Base-by-base conservation (phyloP, 441 rosid species). In the Mallotus repandus region DNA sequence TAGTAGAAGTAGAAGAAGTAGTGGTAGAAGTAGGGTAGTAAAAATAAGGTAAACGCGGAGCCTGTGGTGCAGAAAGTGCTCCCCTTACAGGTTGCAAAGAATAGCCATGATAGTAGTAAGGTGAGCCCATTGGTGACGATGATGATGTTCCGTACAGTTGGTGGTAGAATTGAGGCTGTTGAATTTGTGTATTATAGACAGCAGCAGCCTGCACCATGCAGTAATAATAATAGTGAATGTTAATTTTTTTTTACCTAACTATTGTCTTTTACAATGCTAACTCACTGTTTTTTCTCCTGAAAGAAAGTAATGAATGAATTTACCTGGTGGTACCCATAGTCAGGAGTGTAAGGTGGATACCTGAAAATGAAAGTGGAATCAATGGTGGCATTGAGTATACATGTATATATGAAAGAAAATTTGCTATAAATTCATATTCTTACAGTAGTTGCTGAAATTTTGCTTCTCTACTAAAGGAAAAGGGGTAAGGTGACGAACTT, bases 281-380 rank as follows among this genome's bases (percentile, higher is more conserved):
- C 53, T 49, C 16, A 49, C 14, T 46, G 7, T 46, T 46, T 46
- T 46, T 12, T 14, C 14, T 49, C 15, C 11, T 4, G 16, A 12
- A 49, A 18, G 21, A 53, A 0, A 4, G 21, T 53, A 53, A 18
- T 18, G 2, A 69, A 57, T 48, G 57, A 69, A 71, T 61, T 49
- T 55, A 91, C 97, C 84, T 88, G 96, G 77, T 81, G 94, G 86
- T 90, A 87, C 49, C 93, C 94, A 75, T 89, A 93, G 45, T 91
- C 96, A 76, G 93, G 84, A 77, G 83, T 72, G 83, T 89, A 94
- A 66, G 88, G 81, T 50, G 82, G 82, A 79, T 84, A 93, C 87
- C 97, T 93, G 94, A 71, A 83, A 77, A 52, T 46, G 0, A 46
- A 79, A 75, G 65, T 45, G 66, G 35, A 70, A 75, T 60, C 59